Conservation (phyloP, 73 alveolate species). For the Symbiodinium pilosum region DNA sequence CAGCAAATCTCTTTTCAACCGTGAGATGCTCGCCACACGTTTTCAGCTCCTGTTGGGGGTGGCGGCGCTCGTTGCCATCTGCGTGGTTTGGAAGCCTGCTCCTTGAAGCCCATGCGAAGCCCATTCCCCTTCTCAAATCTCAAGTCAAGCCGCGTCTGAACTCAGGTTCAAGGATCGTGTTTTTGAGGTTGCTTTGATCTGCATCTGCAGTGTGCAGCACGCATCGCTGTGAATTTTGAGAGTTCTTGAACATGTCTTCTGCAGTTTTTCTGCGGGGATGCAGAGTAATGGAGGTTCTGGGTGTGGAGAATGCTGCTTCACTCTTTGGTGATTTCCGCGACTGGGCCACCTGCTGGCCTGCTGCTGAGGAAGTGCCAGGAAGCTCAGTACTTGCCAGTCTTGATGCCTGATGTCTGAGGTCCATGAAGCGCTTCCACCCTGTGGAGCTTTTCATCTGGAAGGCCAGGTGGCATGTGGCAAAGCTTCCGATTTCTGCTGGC, state of each 20-base stretch:
- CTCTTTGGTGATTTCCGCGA: conserved; percentile 83
- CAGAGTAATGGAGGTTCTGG: conserved; percentile 49
- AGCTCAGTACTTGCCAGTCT: not conserved
- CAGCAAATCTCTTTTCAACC: not conserved
- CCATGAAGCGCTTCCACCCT: conserved; percentile 88
- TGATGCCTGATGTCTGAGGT: conserved; percentile 2
- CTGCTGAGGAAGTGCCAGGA: not conserved
- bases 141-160: not conserved
- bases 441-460: conserved; percentile 64
- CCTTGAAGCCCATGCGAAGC: not conserved
- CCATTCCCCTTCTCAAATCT: not conserved
- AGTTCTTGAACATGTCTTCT: too few species aligned
- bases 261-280: too few species aligned
- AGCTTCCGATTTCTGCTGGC: too few species aligned
- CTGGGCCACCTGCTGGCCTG: conserved; percentile 86
- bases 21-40: not conserved
- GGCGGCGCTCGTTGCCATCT: conserved; percentile 59
- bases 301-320: conserved; percentile 67
- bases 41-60: conserved; percentile 42
- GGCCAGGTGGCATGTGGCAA: not conserved
- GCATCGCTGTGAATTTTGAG: not conserved
- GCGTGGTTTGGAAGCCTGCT: conserved; percentile 55
- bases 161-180: conserved; percentile 85
- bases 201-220: not conserved
- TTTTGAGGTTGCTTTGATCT: conserved; percentile 38